phyloP scores from a whole-genome alignment of 2,329 filamentous ascomycete species.

The Aspergillus fumigatiaffinis region DNA sequence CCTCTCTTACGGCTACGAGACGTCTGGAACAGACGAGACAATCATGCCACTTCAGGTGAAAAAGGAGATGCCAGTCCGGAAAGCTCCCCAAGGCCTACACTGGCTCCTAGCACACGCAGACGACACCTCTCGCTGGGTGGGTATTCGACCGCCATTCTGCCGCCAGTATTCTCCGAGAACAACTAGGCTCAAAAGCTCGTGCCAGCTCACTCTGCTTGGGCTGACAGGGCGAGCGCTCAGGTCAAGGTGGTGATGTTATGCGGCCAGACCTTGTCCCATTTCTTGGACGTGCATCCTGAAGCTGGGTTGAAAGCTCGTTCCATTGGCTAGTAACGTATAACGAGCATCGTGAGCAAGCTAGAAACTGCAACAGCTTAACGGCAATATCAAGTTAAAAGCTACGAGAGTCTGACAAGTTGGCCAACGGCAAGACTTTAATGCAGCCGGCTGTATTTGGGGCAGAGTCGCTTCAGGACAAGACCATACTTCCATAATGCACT shows the following conservation, averaged over 20 bases:
- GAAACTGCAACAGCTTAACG: not conserved
- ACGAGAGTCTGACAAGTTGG: not conserved
- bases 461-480: not conserved
- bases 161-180: not conserved
- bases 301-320: not conserved
- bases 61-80: not conserved
- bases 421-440: not conserved
- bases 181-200: not conserved
- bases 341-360: not conserved
- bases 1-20: not conserved
- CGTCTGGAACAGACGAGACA: not conserved
- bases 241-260: not conserved
- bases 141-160: not conserved
- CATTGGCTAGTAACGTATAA: not conserved
- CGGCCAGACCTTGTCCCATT: not conserved
- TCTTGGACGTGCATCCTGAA: not conserved
- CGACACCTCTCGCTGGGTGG: not conserved
- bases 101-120: not conserved
- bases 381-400: not conserved
- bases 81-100: not conserved
- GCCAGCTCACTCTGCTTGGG: not conserved
- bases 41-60: not conserved
- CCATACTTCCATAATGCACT: not conserved
- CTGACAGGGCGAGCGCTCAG: not conserved
- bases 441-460: not conserved